Percentiles rank a stretch among this genome's conserved stretches.
Conservation (phyloP, 495 filamentous ascomycete genomes). For the Cudoniella acicularis region DNA sequence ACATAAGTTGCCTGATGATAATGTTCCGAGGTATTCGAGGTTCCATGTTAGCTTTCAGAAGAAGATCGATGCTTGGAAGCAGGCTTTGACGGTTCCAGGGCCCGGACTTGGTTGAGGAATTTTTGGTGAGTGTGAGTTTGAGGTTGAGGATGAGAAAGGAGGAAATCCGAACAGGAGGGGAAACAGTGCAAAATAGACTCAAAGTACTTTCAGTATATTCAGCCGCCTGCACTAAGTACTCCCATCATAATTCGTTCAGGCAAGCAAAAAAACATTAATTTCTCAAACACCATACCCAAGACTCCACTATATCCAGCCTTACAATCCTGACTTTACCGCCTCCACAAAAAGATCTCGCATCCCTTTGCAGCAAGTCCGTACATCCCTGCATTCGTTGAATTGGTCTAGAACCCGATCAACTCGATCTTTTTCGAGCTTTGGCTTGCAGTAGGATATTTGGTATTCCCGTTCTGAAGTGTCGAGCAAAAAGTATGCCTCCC, state of each 20-base stretch:
- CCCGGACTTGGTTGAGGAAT: not conserved
- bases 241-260: too few relatives aligned
- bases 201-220: too few relatives aligned
- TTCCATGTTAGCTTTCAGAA: constrained; percentile 16
- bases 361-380: constrained; percentile 77
- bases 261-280: too few relatives aligned
- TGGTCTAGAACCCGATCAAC: constrained; percentile 69
- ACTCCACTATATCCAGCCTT: not conserved
- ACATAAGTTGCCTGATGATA: constrained; percentile 21
- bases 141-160: too few relatives aligned
- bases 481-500: constrained; percentile 91
- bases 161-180: too few relatives aligned
- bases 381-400: constrained; percentile 79
- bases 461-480: constrained; percentile 79
- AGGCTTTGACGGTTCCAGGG: not conserved
- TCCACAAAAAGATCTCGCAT: constrained; percentile 86
- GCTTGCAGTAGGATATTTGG: constrained; percentile 69
- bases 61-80: constrained; percentile 20
- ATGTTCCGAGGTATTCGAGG: constrained; percentile 12
- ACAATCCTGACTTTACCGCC: constrained; percentile 42
- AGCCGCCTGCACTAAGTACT: too few relatives aligned
- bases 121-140: too few relatives aligned
- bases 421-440: constrained; percentile 72
- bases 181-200: too few relatives aligned
- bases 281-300: too few relatives aligned